phyloP scores from a whole-genome alignment of 805 yeast species.

The Torulaspora maleeae region DNA sequence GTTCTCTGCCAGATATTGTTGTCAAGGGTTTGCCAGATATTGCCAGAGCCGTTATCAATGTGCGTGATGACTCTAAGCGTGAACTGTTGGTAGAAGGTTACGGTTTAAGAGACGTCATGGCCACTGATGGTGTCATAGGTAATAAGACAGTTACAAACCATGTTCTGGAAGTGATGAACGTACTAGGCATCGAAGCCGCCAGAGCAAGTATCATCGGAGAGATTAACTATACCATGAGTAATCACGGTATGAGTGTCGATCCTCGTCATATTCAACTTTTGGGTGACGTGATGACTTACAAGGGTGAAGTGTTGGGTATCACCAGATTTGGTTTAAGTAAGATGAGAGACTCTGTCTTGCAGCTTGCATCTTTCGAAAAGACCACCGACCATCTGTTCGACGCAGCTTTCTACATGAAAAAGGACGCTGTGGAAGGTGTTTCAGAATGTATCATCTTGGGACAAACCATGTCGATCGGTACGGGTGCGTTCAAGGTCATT shows the following conservation, averaged over 20 bases:
- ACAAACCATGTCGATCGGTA: conserved; percentile 95
- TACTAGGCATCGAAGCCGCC: conserved; percentile 97
- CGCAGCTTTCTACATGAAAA: conserved; percentile 97
- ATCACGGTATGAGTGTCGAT: conserved; percentile 99
- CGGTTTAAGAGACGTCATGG: conserved; percentile 93
- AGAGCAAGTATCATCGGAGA: conserved; percentile 87
- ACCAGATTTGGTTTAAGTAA: conserved; percentile 97
- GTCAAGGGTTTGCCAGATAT: conserved; percentile 92
- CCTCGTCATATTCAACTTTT: conserved; percentile 97
- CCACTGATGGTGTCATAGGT: conserved; percentile 94
- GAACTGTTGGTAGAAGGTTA: conserved; percentile 97
- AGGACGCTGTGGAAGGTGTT: conserved; percentile 93
- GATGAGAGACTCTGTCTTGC: conserved; percentile 97
- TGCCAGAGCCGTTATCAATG: conserved; percentile 93
- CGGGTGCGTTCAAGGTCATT: conserved; percentile 90
- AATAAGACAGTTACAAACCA: conserved; percentile 85
- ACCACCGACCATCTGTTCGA: conserved; percentile 98
- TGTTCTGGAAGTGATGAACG: conserved; percentile 80
- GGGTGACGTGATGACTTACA: conserved; percentile 98
- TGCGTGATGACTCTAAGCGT: conserved; percentile 76
- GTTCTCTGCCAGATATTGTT: conserved; percentile 80
- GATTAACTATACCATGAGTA: conserved; percentile 95
- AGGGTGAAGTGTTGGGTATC: conserved; percentile 97
- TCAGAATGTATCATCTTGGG: conserved; percentile 96
- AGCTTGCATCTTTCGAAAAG: conserved; percentile 94